Evolutionary conservation across 169 alveolate genomes (phyloP), one percentile per base, ranked within the genome.

Genomic region (Plasmodium falciparum): DNA sequence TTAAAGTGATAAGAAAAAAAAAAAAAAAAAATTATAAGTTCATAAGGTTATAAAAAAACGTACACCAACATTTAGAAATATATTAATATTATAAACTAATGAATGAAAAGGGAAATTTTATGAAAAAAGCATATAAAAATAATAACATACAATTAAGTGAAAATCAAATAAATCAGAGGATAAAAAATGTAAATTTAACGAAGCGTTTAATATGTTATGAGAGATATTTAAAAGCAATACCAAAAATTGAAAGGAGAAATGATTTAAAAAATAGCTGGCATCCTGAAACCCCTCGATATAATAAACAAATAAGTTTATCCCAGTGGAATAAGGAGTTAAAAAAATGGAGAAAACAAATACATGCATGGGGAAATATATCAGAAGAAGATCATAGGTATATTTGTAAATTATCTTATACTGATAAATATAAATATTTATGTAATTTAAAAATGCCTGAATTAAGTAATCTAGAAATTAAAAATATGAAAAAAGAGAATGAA

Each of bases 291-390:
- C 96, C 96, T 8, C 88, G 93, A 61, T 66, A 88, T 70, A 74
- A 91, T 43, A 74, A 80, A 65, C 58, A 88, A 29, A n/a, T 74
- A 15, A 93, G 93, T 61, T 70, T 89, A 50, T 94, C 96, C 3
- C 95, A 90, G 65, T 94, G 96, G 96, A 94, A 91, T 66, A 70
- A 59, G 43, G 94, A 91, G 76, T 70, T 94, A 17, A 54, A 89
- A 67, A 89, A 89, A 52, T 94, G 96, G 96, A 74, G 96, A 45
- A 92, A 74, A 45, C 88, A 63, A 43, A 74, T 94, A n/a, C 93
- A 94, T 47, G 88, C 90, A 17, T 94, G 95, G 95, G 92, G 92
- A 22, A 69, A 72, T 61, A 58, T 83, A 65, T 49, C 86, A 59
- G 91, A 83, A 29, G 83, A 70, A 13, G 67, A 59, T 49, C 67